phyloP scores from a whole-genome alignment of 1,284 basidiomycete species.

The Sporisorium graminicola region DNA sequence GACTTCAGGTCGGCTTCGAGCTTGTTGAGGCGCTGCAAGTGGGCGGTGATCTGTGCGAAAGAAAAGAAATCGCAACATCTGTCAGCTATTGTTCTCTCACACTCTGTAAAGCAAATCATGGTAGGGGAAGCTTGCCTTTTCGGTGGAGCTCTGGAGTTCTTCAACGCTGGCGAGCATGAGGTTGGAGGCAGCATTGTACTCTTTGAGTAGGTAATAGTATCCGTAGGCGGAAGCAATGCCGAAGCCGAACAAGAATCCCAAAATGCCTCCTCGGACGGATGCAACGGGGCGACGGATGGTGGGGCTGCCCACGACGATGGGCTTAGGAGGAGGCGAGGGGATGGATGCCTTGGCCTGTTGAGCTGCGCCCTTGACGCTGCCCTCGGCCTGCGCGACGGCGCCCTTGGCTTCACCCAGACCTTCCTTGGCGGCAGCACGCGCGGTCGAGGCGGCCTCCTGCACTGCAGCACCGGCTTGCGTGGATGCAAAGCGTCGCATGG shows the following conservation, averaged over 20 bases:
- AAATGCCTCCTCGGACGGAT: constrained; percentile 70
- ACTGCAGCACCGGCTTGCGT: constrained; percentile 22
- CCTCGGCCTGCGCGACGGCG: constrained; percentile 22
- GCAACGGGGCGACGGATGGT: constrained; percentile 45
- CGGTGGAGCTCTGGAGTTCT: constrained; percentile 84
- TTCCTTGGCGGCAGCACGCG: constrained; percentile 24
- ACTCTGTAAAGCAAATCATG: too few species aligned
- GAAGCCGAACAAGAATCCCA: constrained; percentile 90
- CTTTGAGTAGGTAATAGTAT: constrained; percentile 87
- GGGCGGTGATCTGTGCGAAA: constrained; percentile 41
- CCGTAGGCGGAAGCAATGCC: constrained; percentile 81
- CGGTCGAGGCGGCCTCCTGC: constrained; percentile 26
- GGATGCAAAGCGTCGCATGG: constrained; percentile 17
- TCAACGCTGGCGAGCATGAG: constrained; percentile 86
- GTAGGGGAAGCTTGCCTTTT: constrained; percentile 75
- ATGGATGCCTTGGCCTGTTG: constrained; percentile 23
- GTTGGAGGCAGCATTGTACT: constrained; percentile 87
- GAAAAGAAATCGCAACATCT: neutral
- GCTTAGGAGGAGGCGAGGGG: constrained; percentile 27
- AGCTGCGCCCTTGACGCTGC: constrained; percentile 23
- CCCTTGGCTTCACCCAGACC: constrained; percentile 29
- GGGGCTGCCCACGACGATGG: constrained; percentile 39
- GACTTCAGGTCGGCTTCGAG: constrained; percentile 55
- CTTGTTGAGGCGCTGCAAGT: constrained; percentile 49
- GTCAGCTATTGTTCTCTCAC: neutral